These are phyloP conservation scores for Blastobotrys illinoisensis DNA, from an alignment of 1,139 yeast genomes.

Conservation along the genomic window DNA sequence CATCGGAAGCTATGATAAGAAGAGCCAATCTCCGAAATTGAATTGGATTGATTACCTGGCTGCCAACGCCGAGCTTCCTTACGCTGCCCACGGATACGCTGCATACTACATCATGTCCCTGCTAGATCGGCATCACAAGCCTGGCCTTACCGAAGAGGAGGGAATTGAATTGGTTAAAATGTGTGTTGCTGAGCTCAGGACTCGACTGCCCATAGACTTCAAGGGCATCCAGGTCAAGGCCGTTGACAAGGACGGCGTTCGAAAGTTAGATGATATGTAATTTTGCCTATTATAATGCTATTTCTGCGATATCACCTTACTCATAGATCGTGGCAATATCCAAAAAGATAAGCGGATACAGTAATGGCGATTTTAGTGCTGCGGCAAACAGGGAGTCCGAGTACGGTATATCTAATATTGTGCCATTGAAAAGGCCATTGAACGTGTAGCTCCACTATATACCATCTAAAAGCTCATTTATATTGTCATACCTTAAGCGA, in stretches of 20 bases:
- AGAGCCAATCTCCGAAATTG: conserved; percentile 57
- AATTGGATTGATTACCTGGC: conserved; percentile 95
- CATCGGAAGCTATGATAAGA: conserved; percentile 77
- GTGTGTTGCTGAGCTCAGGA: conserved; percentile 74
- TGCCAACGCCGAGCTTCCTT: conserved; percentile 83
- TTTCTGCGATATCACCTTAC: not conserved
- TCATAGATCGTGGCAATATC: no score
- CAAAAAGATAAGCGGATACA: no score
- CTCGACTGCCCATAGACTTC: conserved; percentile 93
- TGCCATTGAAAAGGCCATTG: no score
- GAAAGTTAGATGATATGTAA: conserved; percentile 40
- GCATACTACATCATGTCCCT: conserved; percentile 88
- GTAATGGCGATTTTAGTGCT: no score
- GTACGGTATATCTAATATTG: no score
- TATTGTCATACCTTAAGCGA: no score
- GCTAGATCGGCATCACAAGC: conserved; percentile 83
- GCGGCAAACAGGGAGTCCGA: no score
- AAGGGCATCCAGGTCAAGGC: conserved; percentile 81
- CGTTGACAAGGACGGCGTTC: conserved; percentile 53
- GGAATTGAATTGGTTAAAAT: conserved; percentile 68
- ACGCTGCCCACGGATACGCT: conserved; percentile 97
- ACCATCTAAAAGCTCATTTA: no score
- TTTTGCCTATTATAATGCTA: not conserved
- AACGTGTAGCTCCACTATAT: no score
- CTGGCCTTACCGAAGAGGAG: conserved; percentile 69